These are phyloP conservation scores for Coemansia sp. DNA, from an alignment of 192 early-diverging fungal genomes.

Conservation along the genomic window DNA sequence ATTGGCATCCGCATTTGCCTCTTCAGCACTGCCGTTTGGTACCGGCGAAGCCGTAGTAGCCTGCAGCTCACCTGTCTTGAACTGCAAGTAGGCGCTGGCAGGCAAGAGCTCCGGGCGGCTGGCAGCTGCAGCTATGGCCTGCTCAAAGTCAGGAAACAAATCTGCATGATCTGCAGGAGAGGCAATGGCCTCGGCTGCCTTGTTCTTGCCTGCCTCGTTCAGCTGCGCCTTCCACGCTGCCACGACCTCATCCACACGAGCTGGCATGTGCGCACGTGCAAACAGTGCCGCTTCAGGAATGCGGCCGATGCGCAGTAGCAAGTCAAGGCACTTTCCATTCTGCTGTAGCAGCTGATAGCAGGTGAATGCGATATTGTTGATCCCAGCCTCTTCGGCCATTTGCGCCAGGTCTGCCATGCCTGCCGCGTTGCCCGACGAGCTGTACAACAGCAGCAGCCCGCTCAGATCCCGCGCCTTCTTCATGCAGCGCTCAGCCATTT, in stretches of 20 bases:
- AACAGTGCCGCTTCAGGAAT: slow-evolving; percentile 94
- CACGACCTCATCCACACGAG: slow-evolving; percentile 64
- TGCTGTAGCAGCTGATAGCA: slow-evolving; percentile 74
- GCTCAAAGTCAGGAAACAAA: slow-evolving; percentile 78
- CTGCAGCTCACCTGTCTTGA: slow-evolving; percentile 18
- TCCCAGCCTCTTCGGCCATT: slow-evolving; percentile 60
- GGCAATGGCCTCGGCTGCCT: slow-evolving; percentile 85
- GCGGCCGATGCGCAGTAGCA: slow-evolving; percentile 84
- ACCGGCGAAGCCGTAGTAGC: not conserved
- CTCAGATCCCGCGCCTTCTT: slow-evolving; percentile 84
- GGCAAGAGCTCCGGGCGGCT: slow-evolving; percentile 1
- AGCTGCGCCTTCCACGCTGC: slow-evolving; percentile 80
- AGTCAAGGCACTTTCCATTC: slow-evolving; percentile 77
- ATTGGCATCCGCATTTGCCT: slow-evolving; percentile 5
- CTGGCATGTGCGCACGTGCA: slow-evolving; percentile 85
- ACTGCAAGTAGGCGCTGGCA: slow-evolving; percentile 28
- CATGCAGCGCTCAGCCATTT: slow-evolving; percentile 88
- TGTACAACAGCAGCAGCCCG: slow-evolving; percentile 87
- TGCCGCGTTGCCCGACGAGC: slow-evolving; percentile 75
- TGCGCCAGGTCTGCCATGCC: slow-evolving; percentile 77
- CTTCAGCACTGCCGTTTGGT: slow-evolving; percentile 6
- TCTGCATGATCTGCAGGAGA: slow-evolving; percentile 79
- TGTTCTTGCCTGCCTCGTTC: slow-evolving; percentile 64
- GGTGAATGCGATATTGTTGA: slow-evolving; percentile 91
- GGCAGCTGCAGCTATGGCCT: slow-evolving; percentile 15